Conservation (phyloP, 306 rosid genomes). For the Vachellia pachyceras region DNA sequence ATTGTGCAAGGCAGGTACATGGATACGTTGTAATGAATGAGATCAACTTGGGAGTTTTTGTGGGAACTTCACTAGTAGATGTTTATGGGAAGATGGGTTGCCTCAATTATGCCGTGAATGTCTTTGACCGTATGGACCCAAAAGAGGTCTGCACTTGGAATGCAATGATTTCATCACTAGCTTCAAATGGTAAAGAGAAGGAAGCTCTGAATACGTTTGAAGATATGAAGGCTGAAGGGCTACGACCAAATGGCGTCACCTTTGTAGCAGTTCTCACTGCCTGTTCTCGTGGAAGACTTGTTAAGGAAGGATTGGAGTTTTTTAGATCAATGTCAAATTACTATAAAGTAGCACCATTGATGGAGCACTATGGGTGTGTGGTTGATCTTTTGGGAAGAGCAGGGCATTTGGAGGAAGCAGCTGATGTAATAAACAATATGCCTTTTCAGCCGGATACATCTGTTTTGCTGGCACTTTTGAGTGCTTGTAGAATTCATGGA, state of each 20-base stretch:
- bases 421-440: conserved; percentile 57
- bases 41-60: conserved; percentile 49
- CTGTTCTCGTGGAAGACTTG: conserved; percentile 66
- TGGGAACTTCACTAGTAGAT: conserved; percentile 69
- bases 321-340: conserved; percentile 56
- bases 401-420: not conserved
- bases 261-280: conserved; percentile 74
- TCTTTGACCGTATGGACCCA: conserved; percentile 48
- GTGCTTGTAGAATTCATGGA: conserved; percentile 62
- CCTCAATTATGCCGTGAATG: conserved; percentile 36
- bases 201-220: conserved; percentile 68
- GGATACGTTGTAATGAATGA: conserved; percentile 40
- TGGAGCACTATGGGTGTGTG: conserved; percentile 80
- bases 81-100: conserved; percentile 77
- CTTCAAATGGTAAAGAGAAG: conserved; percentile 69
- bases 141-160: conserved; percentile 80
- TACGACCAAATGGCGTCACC: conserved; percentile 63
- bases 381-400: conserved; percentile 40
- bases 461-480: conserved; percentile 71
- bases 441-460: conserved; percentile 72
- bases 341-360: conserved; percentile 52
- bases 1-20: conserved; percentile 70
- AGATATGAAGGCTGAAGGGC: conserved; percentile 53
- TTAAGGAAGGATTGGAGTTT: conserved; percentile 57
- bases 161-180: conserved; percentile 74